Percentiles rank a stretch among this genome's conserved stretches.
Conservation (phyloP, 352 stramenopile species). For the Pythium phragmitis region DNA sequence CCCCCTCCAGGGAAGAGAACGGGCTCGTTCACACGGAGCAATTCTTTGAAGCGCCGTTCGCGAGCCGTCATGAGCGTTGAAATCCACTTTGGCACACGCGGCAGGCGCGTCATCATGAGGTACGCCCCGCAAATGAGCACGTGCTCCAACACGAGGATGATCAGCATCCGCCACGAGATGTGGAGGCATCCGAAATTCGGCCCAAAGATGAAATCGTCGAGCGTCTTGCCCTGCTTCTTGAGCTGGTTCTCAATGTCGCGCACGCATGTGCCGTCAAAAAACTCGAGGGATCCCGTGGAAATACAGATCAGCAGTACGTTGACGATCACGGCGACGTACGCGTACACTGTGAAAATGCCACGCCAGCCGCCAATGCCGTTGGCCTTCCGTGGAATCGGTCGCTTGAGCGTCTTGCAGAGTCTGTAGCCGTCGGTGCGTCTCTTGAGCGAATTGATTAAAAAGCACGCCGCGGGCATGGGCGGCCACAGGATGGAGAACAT, state of each 20-base stretch:
- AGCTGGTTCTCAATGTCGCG: slow-evolving; percentile 35
- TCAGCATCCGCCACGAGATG: slow-evolving; percentile 33
- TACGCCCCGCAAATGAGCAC: slow-evolving; percentile 34
- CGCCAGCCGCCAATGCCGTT: slow-evolving; percentile 45
- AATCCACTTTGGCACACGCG: slow-evolving; percentile 31
- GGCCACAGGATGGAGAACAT: slow-evolving; percentile 54
- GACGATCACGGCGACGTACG: slow-evolving; percentile 39
- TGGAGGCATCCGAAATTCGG: slow-evolving; percentile 39
- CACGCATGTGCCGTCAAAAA: slow-evolving; percentile 34
- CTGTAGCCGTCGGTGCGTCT: slow-evolving; percentile 38
- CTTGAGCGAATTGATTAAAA: slow-evolving; percentile 45
- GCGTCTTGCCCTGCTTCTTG: slow-evolving; percentile 30
- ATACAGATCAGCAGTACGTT: slow-evolving; percentile 42
- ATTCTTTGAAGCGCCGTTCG: slow-evolving; percentile 38
- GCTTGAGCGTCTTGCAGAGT: slow-evolving; percentile 40
- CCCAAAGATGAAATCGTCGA: slow-evolving; percentile 38
- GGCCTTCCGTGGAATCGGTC: slow-evolving; percentile 39
- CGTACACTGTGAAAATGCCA: slow-evolving; percentile 35
- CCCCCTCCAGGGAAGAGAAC: slow-evolving; percentile 22
- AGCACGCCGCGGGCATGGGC: slow-evolving; percentile 40
- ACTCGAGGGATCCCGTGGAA: slow-evolving; percentile 39
- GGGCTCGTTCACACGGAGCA: slow-evolving; percentile 28
- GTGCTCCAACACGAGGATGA: slow-evolving; percentile 34
- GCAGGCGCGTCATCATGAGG: slow-evolving; percentile 30
- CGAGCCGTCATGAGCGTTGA: slow-evolving; percentile 33